These are phyloP conservation scores for Colletotrichum australisinense DNA, from an alignment of 2,329 filamentous ascomycete genomes.

Conservation along the genomic window DNA sequence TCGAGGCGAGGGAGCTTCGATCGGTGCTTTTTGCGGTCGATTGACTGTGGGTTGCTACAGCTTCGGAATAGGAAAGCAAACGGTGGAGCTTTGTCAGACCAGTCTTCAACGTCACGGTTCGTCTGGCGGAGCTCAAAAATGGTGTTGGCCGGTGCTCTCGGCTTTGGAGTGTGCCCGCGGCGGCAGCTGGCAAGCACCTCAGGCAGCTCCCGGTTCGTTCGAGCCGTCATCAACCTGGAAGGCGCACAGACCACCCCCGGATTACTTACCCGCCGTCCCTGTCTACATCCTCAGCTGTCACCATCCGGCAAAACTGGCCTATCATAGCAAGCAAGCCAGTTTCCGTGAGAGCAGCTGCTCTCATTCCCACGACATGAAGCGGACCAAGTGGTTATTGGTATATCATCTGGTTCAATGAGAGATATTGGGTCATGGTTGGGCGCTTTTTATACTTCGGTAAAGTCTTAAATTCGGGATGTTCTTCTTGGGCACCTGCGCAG, in stretches of 20 bases:
- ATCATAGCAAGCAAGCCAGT: too few species aligned
- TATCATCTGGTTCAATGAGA: too few species aligned
- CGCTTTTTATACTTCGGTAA: too few species aligned
- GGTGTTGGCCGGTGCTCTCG: slow-evolving; percentile 29
- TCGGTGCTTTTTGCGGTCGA: not conserved
- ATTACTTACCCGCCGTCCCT: too few species aligned
- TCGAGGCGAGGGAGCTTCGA: not conserved
- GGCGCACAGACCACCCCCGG: not conserved
- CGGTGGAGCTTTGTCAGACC: slow-evolving; percentile 27
- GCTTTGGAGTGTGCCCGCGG: slow-evolving; percentile 7
- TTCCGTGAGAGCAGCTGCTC: too few species aligned
- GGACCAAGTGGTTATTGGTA: too few species aligned
- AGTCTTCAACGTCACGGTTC: slow-evolving; percentile 33
- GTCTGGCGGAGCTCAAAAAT: slow-evolving; percentile 33
- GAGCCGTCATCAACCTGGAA: not conserved
- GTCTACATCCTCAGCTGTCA: too few species aligned
- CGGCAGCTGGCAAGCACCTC: slow-evolving; percentile 16
- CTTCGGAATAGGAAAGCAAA: slow-evolving; percentile 16
- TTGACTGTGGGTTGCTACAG: slow-evolving; percentile 5
- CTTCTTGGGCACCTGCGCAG: too few species aligned
- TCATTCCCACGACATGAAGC: too few species aligned
- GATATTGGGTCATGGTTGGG: too few species aligned
- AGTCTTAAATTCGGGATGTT: too few species aligned
- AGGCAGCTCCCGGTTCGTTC: slow-evolving; percentile 1
- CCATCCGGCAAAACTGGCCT: not conserved